phyloP scores from a whole-genome alignment of 2,329 filamentous ascomycete genomes.

The Talaromyces sp. region DNA sequence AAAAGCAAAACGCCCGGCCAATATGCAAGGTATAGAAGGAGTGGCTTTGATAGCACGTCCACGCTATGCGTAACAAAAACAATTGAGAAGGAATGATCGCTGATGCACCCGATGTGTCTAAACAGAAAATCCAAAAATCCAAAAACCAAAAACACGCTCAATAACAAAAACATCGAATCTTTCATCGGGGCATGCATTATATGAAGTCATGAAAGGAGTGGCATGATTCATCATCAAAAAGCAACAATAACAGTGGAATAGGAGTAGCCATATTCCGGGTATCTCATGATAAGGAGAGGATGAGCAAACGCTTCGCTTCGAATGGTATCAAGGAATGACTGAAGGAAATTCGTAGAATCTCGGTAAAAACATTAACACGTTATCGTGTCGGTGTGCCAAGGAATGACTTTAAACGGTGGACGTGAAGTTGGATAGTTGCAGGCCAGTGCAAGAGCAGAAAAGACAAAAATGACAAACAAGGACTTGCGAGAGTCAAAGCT shows the following conservation, averaged over 20 bases:
- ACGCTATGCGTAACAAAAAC: slow-evolving; percentile 19
- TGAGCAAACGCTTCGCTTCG: slow-evolving; percentile 26
- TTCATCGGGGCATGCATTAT: slow-evolving; percentile 20
- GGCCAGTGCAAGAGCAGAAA: slow-evolving; percentile 18
- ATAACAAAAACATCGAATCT: slow-evolving; percentile 10
- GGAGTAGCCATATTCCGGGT: slow-evolving; percentile 16
- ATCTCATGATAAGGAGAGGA: slow-evolving; percentile 22
- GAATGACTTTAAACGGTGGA: slow-evolving; percentile 22
- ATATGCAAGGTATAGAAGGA: slow-evolving; percentile 19
- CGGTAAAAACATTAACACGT: slow-evolving; percentile 16
- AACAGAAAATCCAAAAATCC: slow-evolving; percentile 8
- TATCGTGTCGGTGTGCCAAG: slow-evolving; percentile 17
- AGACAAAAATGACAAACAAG: slow-evolving; percentile 8
- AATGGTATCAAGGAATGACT: slow-evolving; percentile 29
- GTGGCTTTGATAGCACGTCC: slow-evolving; percentile 21
- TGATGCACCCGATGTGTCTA: slow-evolving; percentile 20
- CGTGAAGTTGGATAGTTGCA: slow-evolving; percentile 21
- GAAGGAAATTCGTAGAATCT: slow-evolving; percentile 28
- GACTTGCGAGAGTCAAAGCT: slow-evolving; percentile 7
- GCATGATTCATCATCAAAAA: slow-evolving; percentile 23
- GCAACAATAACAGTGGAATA: slow-evolving; percentile 15
- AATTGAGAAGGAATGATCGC: slow-evolving; percentile 19
- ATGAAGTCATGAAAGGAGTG: slow-evolving; percentile 22
- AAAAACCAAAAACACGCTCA: slow-evolving; percentile 15
- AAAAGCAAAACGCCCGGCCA: slow-evolving; percentile 16